Evolutionary conservation across 2,329 filamentous ascomycete species (phyloP).

Genomic region (Penicillium griseofulvum): DNA sequence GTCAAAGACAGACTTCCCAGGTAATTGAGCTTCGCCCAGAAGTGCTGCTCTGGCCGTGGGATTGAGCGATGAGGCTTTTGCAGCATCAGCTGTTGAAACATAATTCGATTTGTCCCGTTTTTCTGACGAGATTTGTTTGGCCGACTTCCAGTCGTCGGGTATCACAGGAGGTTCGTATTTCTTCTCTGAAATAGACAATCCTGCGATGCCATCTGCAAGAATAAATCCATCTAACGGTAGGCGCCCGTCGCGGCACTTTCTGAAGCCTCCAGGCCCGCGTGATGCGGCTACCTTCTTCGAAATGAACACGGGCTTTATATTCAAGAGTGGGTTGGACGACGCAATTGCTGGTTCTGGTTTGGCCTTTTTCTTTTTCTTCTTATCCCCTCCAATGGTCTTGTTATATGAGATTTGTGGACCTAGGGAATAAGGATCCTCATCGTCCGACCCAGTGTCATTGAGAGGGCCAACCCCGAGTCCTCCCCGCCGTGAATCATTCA

Average conservation of each 20-base stretch:
- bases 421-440: constrained; percentile 90
- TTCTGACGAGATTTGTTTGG: constrained; percentile 46
- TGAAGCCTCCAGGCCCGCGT: constrained; percentile 50
- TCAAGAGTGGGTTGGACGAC: constrained; percentile 62
- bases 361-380: constrained; percentile 68
- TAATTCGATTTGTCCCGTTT: constrained; percentile 45
- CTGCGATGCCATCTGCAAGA: constrained; percentile 57
- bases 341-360: constrained; percentile 45
- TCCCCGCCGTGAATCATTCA: constrained; percentile 57
- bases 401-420: constrained; percentile 89
- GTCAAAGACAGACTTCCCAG: constrained; percentile 94
- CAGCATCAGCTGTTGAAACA: constrained; percentile 71
- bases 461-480: constrained; percentile 85
- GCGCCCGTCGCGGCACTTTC: constrained; percentile 79
- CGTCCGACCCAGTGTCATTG: constrained; percentile 91
- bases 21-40: constrained; percentile 75
- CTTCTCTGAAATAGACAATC: constrained; percentile 49
- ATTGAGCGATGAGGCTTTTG: constrained; percentile 72
- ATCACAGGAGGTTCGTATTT: constrained; percentile 46
- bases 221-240: constrained; percentile 78
- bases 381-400: constrained; percentile 74
- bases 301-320: constrained; percentile 70
- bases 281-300: constrained; percentile 59
- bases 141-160: constrained; percentile 66
- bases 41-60: constrained; percentile 73